phyloP scores from a whole-genome alignment of 768 basidiomycete species.

The Mrakia blollopis region DNA sequence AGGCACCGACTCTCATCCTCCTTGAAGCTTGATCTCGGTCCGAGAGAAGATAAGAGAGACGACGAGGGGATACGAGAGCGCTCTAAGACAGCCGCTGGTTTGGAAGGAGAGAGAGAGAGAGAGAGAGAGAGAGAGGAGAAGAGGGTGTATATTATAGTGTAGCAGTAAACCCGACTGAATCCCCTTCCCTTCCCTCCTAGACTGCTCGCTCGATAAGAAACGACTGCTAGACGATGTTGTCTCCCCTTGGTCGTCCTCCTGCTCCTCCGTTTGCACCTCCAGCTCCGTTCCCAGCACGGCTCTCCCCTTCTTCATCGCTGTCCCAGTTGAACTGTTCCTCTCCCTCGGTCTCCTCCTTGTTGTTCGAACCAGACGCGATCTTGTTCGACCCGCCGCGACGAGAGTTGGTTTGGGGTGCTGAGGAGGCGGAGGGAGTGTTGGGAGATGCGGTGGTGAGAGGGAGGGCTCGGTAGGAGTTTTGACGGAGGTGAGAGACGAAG shows the following conservation, averaged over 20 bases:
- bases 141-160: no score
- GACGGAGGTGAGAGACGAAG: slow-evolving; percentile 84
- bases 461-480: slow-evolving; percentile 80
- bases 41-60: no score
- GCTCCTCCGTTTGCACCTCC: background rate
- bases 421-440: background rate
- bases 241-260: background rate
- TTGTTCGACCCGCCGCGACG: background rate
- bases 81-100: no score
- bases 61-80: no score
- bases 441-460: slow-evolving; percentile 45
- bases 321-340: slow-evolving; percentile 32
- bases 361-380: background rate
- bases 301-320: slow-evolving; percentile 26
- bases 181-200: background rate
- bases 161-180: no score
- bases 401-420: background rate
- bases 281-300: background rate
- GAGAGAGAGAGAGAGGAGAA: no score
- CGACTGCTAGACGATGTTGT: background rate
- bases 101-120: no score
- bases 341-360: background rate
- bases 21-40: no score
- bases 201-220: no score
- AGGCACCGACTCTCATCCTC: no score